Conservation (phyloP, 2,329 filamentous ascomycete genomes). For the Dactylellina drechsleri region DNA sequence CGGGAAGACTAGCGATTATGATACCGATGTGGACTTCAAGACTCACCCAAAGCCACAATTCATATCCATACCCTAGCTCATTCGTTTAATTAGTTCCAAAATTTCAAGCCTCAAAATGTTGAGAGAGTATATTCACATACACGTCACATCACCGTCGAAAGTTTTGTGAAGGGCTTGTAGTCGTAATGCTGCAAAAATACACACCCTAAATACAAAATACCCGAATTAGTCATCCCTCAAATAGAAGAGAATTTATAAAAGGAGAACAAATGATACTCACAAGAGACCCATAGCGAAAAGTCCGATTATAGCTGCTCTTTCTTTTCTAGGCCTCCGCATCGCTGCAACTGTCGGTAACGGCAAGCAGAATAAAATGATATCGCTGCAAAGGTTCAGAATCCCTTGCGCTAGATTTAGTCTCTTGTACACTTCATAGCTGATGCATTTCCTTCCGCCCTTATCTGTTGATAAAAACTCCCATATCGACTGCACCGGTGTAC, state of each 20-base stretch:
- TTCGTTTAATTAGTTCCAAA: conserved; percentile 6
- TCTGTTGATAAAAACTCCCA: conserved; percentile 23
- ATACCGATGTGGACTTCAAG: conserved; percentile 51
- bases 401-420: conserved; percentile 48
- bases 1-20: conserved; percentile 49
- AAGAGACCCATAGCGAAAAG: conserved; percentile 42
- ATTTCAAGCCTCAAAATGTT: background rate
- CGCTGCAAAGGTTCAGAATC: conserved; percentile 38
- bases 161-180: conserved; percentile 43
- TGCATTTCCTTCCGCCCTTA: conserved; percentile 23
- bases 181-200: conserved; percentile 43
- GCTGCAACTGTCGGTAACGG: conserved; percentile 37
- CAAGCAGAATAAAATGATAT: conserved; percentile 48
- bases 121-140: conserved; percentile 13
- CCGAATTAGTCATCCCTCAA: background rate
- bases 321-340: conserved; percentile 40
- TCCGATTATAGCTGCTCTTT: conserved; percentile 31
- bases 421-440: conserved; percentile 29
- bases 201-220: conserved; percentile 17
- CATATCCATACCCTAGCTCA: conserved; percentile 43
- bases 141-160: conserved; percentile 42
- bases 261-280: conserved; percentile 16
- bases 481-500: conserved; percentile 25
- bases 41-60: conserved; percentile 51
- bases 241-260: background rate